Evolutionary conservation across 495 filamentous ascomycete genomes (phyloP).

Genomic region (Elaphomyces granulatus): DNA sequence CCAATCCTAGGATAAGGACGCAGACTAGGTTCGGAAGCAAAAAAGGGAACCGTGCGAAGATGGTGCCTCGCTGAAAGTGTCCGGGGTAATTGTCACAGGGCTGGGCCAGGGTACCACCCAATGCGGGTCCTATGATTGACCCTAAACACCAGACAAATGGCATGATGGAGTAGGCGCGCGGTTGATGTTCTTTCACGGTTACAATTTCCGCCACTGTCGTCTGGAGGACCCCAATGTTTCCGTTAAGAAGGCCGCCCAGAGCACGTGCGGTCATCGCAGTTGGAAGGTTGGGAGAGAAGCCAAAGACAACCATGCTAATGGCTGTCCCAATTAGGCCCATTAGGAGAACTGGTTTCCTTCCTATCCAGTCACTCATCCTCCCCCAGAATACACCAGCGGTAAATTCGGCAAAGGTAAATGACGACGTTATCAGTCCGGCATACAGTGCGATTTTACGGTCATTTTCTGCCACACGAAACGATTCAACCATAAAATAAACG

Average conservation of each 20-base stretch:
- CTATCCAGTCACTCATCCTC: constrained; percentile 77
- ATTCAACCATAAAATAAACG: constrained; percentile 93
- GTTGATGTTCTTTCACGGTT: constrained; percentile 80
- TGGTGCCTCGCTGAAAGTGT: constrained; percentile 52
- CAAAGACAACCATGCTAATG: constrained; percentile 86
- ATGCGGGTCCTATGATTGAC: constrained; percentile 75
- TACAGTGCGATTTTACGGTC: constrained; percentile 76
- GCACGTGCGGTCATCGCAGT: constrained; percentile 79
- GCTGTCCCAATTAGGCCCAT: constrained; percentile 79
- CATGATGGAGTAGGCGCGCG: constrained; percentile 91
- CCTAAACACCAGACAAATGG: constrained; percentile 95
- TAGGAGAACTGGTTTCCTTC: constrained; percentile 83
- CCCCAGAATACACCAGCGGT: constrained; percentile 85
- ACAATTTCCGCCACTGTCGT: constrained; percentile 91
- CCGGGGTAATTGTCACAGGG: constrained; percentile 72
- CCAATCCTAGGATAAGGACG: constrained; percentile 57
- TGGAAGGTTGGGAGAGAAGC: constrained; percentile 72
- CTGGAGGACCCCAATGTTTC: constrained; percentile 88
- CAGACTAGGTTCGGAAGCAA: constrained; percentile 90
- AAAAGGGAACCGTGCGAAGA: constrained; percentile 81
- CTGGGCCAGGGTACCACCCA: constrained; percentile 79
- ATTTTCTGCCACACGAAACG: constrained; percentile 71
- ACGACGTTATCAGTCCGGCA: constrained; percentile 90
- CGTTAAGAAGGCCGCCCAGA: constrained; percentile 83
- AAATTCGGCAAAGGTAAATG: constrained; percentile 94